A percentile compares a stretch with the other conserved stretches of the same genome.
These are phyloP conservation scores for Quillaja saponaria DNA, from an alignment of 306 rosid species.

Conservation along the genomic window DNA sequence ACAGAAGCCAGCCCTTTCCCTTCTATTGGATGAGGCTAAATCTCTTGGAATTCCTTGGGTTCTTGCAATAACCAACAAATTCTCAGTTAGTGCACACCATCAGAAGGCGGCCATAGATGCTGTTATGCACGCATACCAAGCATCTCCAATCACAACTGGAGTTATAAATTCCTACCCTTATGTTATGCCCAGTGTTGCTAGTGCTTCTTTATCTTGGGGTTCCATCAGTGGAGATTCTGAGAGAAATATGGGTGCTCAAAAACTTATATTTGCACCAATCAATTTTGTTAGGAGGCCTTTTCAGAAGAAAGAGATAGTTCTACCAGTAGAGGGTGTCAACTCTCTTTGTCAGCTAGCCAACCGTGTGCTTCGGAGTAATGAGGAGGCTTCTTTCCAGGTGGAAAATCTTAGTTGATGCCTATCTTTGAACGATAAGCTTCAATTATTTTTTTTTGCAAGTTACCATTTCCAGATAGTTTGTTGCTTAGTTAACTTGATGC, in stretches of 20 bases:
- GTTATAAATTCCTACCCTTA: conserved; percentile 83
- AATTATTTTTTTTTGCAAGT: too few species aligned
- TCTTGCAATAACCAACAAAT: conserved; percentile 92
- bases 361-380: conserved; percentile 55
- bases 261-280: conserved; percentile 67
- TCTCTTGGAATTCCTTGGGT: conserved; percentile 96
- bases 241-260: conserved; percentile 52
- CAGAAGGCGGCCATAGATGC: conserved; percentile 79
- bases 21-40: conserved; percentile 92
- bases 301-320: conserved; percentile 70
- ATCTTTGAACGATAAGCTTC: too few species aligned
- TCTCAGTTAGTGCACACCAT: conserved; percentile 92
- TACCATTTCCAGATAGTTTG: too few species aligned
- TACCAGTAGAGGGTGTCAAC: conserved; percentile 79
- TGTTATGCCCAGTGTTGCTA: conserved; percentile 70
- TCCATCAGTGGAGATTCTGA: conserved; percentile 49
- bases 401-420: conserved; percentile 20
- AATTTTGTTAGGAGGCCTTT: conserved; percentile 75
- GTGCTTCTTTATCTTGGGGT: conserved; percentile 66
- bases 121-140: conserved; percentile 73
- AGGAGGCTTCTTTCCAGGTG: conserved; percentile 88
- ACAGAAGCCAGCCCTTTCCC: conserved; percentile 74
- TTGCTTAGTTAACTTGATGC: too few species aligned
- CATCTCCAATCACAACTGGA: conserved; percentile 63
- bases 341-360: conserved; percentile 72